Conservation (phyloP, 140 eudicot species). For the Flaveria floridana region DNA sequence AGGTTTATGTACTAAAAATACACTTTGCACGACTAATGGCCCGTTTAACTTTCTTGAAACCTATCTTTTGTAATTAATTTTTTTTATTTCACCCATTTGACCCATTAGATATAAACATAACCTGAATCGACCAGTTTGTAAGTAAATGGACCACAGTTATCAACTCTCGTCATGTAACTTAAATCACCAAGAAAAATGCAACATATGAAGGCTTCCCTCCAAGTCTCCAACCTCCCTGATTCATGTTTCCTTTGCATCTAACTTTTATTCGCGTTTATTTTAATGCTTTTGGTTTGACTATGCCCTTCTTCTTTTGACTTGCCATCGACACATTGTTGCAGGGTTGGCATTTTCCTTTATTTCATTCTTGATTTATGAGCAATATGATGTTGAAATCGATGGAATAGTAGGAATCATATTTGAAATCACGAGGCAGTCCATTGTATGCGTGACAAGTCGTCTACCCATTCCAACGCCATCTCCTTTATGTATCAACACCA, state of each 20-base stretch:
- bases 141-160: background rate
- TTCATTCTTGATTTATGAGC: slow-evolving; percentile 67
- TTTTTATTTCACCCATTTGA: background rate
- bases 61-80: background rate
- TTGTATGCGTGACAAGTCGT: slow-evolving; percentile 32
- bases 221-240: no score
- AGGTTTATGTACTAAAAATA: background rate
- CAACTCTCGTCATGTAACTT: background rate
- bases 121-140: background rate
- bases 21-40: background rate
- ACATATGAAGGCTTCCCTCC: background rate
- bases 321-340: slow-evolving; percentile 39
- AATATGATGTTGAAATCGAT: slow-evolving; percentile 74
- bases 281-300: background rate
- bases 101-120: background rate
- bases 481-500: slow-evolving; percentile 34
- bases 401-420: slow-evolving; percentile 33
- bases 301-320: slow-evolving; percentile 7
- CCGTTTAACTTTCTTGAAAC: background rate
- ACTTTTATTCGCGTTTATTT: slow-evolving; percentile 5
- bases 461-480: slow-evolving; percentile 48
- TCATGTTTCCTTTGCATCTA: background rate
- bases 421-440: slow-evolving; percentile 36
- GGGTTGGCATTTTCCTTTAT: slow-evolving; percentile 66
- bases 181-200: background rate